Conservation (phyloP, 1,139 yeast genomes). For the Magnusiomyces magnusii region DNA sequence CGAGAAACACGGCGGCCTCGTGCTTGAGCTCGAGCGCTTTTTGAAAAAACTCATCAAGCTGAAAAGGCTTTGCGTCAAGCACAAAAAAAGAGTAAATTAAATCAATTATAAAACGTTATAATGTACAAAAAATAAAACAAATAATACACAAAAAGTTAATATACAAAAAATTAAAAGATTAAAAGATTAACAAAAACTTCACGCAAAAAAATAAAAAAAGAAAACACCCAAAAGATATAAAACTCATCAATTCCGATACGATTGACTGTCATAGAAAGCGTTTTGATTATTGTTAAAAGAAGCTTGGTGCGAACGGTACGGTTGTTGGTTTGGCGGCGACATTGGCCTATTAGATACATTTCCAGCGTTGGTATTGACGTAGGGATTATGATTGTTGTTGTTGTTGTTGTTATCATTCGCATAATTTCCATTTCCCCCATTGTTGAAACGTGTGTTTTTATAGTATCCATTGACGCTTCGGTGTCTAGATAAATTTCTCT, state of each 20-base stretch:
- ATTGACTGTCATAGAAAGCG: neutral
- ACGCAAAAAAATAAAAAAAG: no score
- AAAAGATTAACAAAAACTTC: neutral
- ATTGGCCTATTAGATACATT: neutral
- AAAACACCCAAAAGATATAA: no score
- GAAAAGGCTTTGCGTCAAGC: neutral
- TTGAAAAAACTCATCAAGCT: neutral
- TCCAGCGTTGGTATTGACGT: neutral
- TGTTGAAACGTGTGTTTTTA: constrained; percentile 1
- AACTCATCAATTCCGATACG: neutral
- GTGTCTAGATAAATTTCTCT: neutral
- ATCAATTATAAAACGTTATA: no score
- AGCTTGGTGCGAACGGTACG: neutral
- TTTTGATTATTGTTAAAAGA: neutral
- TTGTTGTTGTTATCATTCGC: neutral
- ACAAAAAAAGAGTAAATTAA: neutral
- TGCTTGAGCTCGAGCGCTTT: neutral
- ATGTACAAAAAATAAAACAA: neutral
- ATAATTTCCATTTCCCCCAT: neutral
- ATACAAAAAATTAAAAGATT: no score
- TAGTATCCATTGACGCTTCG: neutral
- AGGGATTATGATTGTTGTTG: neutral
- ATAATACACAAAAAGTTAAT: neutral
- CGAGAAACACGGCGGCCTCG: neutral
- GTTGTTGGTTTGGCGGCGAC: neutral